These are phyloP conservation scores for Puccinia hordei DNA, from an alignment of 1,284 basidiomycete genomes.

Conservation along the genomic window DNA sequence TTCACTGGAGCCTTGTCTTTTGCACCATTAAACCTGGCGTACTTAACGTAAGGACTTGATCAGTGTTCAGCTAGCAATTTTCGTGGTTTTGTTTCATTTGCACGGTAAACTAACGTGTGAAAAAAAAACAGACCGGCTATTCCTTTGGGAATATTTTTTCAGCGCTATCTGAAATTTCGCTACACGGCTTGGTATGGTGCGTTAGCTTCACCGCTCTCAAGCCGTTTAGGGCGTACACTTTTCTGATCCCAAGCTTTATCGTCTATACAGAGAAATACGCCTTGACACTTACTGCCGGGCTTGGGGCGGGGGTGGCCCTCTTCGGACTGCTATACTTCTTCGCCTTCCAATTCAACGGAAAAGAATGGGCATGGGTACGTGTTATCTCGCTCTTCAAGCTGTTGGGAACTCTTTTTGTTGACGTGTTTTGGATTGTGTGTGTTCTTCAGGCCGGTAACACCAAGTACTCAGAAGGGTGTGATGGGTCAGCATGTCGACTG, in stretches of 20 bases:
- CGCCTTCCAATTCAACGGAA: constrained; percentile 42
- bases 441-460: constrained; percentile 31
- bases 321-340: constrained; percentile 49
- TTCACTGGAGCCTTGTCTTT: constrained; percentile 37
- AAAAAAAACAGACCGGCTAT: constrained; percentile 41
- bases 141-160: constrained; percentile 40
- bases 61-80: neutral
- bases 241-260: neutral
- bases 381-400: neutral
- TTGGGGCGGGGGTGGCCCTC: constrained; percentile 41
- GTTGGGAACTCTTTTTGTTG: too few species aligned
- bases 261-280: constrained; percentile 42
- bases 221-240: neutral
- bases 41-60: constrained; percentile 29
- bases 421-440: neutral
- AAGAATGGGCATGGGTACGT: constrained; percentile 40
- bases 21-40: constrained; percentile 35
- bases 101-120: too few species aligned
- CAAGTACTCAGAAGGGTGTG: constrained; percentile 10
- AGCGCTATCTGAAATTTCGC: constrained; percentile 41
- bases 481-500: constrained; percentile 10
- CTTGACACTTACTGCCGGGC: constrained; percentile 32
- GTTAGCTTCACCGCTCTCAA: neutral
- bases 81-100: neutral
- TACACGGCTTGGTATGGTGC: constrained; percentile 50